Percentiles rank a stretch among this genome's conserved stretches.
Conservation (phyloP, 306 rosid species). For the Quercus dentata region DNA sequence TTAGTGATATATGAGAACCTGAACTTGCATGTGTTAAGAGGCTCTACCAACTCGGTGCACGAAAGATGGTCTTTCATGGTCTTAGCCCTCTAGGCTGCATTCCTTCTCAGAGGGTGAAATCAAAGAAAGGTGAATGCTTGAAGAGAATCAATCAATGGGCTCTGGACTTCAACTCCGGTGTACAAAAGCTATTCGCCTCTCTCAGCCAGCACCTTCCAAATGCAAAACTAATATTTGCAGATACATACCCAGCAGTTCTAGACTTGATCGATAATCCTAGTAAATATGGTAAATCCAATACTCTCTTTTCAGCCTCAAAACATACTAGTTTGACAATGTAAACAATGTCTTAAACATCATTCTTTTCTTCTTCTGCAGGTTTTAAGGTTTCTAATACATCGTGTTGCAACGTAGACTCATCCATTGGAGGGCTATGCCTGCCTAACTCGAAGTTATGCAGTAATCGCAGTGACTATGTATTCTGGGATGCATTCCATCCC, state of each 20-base stretch:
- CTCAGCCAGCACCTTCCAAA: slow-evolving; percentile 56
- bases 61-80: slow-evolving; percentile 60
- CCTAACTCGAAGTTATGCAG: slow-evolving; percentile 71
- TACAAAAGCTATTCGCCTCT: slow-evolving; percentile 38
- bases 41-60: slow-evolving; percentile 64
- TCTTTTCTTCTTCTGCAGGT: slow-evolving; percentile 26
- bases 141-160: slow-evolving; percentile 53
- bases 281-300: slow-evolving; percentile 39
- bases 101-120: slow-evolving; percentile 86
- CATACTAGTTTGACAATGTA: background rate
- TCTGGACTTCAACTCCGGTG: slow-evolving; percentile 39
- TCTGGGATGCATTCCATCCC: slow-evolving; percentile 96
- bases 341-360: background rate
- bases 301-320: background rate
- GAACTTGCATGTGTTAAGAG: slow-evolving; percentile 26
- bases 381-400: slow-evolving; percentile 80
- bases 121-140: slow-evolving; percentile 62
- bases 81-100: slow-evolving; percentile 90
- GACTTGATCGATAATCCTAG: slow-evolving; percentile 60
- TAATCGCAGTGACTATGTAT: slow-evolving; percentile 60
- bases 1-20: too few relatives aligned
- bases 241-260: slow-evolving; percentile 53
- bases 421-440: slow-evolving; percentile 74
- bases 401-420: slow-evolving; percentile 78
- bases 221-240: slow-evolving; percentile 50